Conservation (phyloP, 208 protist genomes). For the Crithidia acanthocephali region DNA sequence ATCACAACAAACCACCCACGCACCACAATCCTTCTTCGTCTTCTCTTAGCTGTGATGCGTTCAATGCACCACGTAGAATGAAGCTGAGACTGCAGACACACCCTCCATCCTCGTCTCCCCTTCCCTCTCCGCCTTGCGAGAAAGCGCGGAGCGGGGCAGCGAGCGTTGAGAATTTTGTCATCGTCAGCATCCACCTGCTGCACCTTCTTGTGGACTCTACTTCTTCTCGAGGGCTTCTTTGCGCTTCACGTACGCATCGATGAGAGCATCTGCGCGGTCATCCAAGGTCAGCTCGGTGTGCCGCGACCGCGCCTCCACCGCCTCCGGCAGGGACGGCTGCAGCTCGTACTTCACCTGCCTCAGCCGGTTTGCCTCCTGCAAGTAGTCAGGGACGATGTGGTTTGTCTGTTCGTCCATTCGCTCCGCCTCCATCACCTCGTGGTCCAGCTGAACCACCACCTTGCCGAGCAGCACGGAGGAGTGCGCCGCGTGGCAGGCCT, state of each 20-base stretch:
- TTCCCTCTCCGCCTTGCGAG: too few species aligned
- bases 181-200: not conserved
- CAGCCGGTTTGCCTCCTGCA: slow-evolving; percentile 55
- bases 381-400: slow-evolving; percentile 75
- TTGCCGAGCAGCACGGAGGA: slow-evolving; percentile 50
- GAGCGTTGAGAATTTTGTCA: too few species aligned
- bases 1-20: too few species aligned
- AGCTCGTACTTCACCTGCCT: slow-evolving; percentile 73
- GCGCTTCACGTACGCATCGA: slow-evolving; percentile 65
- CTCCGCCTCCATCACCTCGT: slow-evolving; percentile 68
- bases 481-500: slow-evolving; percentile 64
- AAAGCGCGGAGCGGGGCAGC: not conserved
- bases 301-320: slow-evolving; percentile 27
- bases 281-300: slow-evolving; percentile 39
- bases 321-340: slow-evolving; percentile 47
- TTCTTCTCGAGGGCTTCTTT: slow-evolving; percentile 51
- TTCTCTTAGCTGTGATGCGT: too few species aligned
- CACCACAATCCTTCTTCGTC: too few species aligned
- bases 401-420: slow-evolving; percentile 70
- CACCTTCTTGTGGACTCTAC: slow-evolving; percentile 5
- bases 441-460: slow-evolving; percentile 64
- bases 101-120: too few species aligned
- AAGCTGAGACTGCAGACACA: too few species aligned
- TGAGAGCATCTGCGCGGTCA: slow-evolving; percentile 63
- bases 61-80: too few species aligned